Percentiles rank a stretch among this genome's conserved stretches.
Conservation (phyloP, 345 rosid genomes). For the Arabidopsis suecica region DNA sequence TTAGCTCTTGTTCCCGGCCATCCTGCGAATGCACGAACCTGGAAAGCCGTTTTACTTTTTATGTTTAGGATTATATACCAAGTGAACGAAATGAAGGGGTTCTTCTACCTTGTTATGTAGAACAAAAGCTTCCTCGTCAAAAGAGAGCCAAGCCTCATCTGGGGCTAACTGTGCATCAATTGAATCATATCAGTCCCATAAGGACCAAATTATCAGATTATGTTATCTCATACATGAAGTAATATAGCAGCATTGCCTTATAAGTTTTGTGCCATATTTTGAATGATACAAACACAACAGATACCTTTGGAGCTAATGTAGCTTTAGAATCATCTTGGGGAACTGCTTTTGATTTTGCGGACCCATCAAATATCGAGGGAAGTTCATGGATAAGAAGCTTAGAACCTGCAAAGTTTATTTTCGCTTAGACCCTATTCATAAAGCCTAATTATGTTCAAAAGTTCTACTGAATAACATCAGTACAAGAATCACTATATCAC, state of each 20-base stretch:
- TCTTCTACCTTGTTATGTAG: slow-evolving; percentile 81
- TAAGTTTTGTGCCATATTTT: not conserved
- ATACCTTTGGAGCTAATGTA: slow-evolving; percentile 92
- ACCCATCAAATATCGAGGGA: slow-evolving; percentile 78
- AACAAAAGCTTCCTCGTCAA: slow-evolving; percentile 69
- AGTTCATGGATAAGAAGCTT: slow-evolving; percentile 76
- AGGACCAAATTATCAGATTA: not conserved
- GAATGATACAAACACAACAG: not conserved
- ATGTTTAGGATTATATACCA: not conserved
- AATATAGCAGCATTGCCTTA: not conserved
- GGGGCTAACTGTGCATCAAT: slow-evolving; percentile 63
- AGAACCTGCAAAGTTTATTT: slow-evolving; percentile 62
- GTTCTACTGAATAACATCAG: not conserved
- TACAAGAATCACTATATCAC: slow-evolving; percentile 39
- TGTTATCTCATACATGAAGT: not conserved
- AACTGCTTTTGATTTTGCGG: slow-evolving; percentile 71
- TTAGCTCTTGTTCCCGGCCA: slow-evolving; percentile 98
- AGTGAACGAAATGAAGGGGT: not conserved
- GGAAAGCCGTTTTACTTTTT: slow-evolving; percentile 42
- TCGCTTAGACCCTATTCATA: not conserved
- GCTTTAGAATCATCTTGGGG: slow-evolving; percentile 88
- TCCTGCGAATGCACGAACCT: slow-evolving; percentile 99
- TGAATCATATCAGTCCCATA: not conserved
- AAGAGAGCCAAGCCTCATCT: slow-evolving; percentile 90
- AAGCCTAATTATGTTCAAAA: not conserved